Conservation (phyloP, 129 eudicot species). For the Artemisia argyi region DNA sequence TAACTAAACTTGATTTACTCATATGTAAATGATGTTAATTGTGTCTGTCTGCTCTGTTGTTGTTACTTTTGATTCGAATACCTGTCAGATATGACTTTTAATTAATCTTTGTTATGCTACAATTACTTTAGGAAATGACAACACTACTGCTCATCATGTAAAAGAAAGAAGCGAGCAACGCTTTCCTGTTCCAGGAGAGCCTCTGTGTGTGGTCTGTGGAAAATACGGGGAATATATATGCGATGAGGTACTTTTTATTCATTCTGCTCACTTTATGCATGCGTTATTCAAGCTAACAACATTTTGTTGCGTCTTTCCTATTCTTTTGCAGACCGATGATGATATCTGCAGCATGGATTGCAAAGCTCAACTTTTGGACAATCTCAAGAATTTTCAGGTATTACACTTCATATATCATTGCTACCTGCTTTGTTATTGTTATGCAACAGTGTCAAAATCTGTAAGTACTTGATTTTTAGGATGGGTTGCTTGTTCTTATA, state of each 20-base stretch:
- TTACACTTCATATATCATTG: not conserved
- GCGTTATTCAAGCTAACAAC: not conserved
- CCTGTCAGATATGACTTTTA: too few species aligned
- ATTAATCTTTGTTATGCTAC: too few species aligned
- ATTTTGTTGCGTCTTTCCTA: not conserved
- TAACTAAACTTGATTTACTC: too few species aligned
- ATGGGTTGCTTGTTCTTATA: not conserved
- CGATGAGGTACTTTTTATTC: constrained; percentile 54
- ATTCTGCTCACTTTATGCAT: not conserved
- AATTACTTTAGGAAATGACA: too few species aligned
- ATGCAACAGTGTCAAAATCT: too few species aligned
- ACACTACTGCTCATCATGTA: constrained; percentile 26
- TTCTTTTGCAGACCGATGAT: constrained; percentile 64
- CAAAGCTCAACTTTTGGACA: constrained; percentile 69
- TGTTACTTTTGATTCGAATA: too few species aligned
- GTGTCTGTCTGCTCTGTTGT: not conserved
- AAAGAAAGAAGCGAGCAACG: constrained; percentile 68
- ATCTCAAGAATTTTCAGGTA: constrained; percentile 45
- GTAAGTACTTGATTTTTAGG: too few species aligned
- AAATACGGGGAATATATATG: constrained; percentile 93
- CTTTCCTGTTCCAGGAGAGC: constrained; percentile 81
- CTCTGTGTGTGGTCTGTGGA: constrained; percentile 78
- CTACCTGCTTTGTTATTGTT: not conserved
- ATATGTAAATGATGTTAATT: too few species aligned
- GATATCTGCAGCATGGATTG: constrained; percentile 90